These are phyloP conservation scores for Torulaspora franciscae DNA, from an alignment of 805 yeast species.

Conservation along the genomic window DNA sequence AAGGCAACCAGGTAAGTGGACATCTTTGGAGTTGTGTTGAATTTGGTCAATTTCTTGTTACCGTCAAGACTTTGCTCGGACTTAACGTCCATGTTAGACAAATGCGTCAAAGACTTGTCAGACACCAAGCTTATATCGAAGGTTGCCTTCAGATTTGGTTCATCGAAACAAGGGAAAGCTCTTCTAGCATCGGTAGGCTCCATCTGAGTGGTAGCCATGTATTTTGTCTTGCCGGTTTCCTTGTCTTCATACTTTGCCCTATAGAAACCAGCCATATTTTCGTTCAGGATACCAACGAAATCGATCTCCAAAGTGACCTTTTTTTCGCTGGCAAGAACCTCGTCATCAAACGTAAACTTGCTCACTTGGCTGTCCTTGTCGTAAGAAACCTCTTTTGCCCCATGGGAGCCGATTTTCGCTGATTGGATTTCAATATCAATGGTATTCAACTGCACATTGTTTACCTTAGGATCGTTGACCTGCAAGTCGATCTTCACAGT, in stretches of 20 bases:
- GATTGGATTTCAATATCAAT: slow-evolving; percentile 58
- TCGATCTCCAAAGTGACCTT: slow-evolving; percentile 44
- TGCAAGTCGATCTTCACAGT: slow-evolving; percentile 48
- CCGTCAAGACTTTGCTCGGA: slow-evolving; percentile 40
- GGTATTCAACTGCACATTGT: slow-evolving; percentile 51
- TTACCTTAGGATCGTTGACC: slow-evolving; percentile 43
- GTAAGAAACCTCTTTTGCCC: slow-evolving; percentile 41
- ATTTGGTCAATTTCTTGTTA: slow-evolving; percentile 50
- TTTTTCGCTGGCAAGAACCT: slow-evolving; percentile 33
- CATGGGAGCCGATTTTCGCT: slow-evolving; percentile 39
- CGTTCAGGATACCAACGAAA: slow-evolving; percentile 62
- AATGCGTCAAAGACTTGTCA: slow-evolving; percentile 49
- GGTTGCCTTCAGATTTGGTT: slow-evolving; percentile 73
- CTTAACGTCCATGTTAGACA: slow-evolving; percentile 66
- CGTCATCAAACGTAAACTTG: slow-evolving; percentile 51
- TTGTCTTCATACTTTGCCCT: slow-evolving; percentile 56
- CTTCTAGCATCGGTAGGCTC: slow-evolving; percentile 84
- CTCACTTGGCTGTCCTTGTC: slow-evolving; percentile 59
- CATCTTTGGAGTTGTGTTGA: slow-evolving; percentile 77
- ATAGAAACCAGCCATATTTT: slow-evolving; percentile 80
- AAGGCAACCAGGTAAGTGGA: slow-evolving; percentile 83
- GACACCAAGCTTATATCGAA: slow-evolving; percentile 62
- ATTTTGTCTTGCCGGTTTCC: slow-evolving; percentile 57
- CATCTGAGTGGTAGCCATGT: slow-evolving; percentile 79
- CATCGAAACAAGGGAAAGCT: slow-evolving; percentile 84